Evolutionary conservation across 345 rosid species (phyloP), one percentile per base, ranked within the genome.

Genomic region (Citropsis articulata): DNA sequence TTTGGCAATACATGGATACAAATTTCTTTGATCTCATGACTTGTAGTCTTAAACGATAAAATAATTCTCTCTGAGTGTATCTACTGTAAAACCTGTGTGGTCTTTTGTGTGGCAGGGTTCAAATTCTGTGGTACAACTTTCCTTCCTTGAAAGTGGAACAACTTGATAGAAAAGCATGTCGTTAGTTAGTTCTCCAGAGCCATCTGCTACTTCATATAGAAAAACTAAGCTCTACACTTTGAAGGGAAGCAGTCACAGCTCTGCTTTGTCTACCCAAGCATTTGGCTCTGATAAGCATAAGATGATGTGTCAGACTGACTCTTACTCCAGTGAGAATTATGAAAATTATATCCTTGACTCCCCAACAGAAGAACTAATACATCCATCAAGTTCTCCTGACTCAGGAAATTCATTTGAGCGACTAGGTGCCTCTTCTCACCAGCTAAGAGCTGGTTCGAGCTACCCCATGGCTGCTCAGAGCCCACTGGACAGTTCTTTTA

Each of bases 271-370:
- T 50, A 18, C 85, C 56, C 88, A 86, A 73, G 78, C 80, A 31
- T 91, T 83, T 73, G 77, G 83, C 75, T 83, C 89, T 69, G 91
- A 88, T 72, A 90, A 86, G 71, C 91, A 66, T 68, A 91, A 82
- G 80, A 85, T 85, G 77, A 79, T 85, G 72, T 95, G 83, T 71
- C 75, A 83, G 60, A 75, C 88, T 9, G 90, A 88, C 86, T 87
- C 95, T 75, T 90, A 84, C 87, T 82, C 85, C 40, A 80, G 81
- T 38, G 93, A 93, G 86, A 90, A 89, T 83, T 92, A 90, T n/a
- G 97, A 91, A 79, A 91, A 92, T 84, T 94, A 90, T 84, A 88
- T 95, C 81, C 83, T 88, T 14, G 94, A 88, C 67, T 96, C 98
- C 12, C 97, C 95, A 21, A 77, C 81, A 0, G 92, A 89, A 56